A percentile compares a stretch with the other conserved stretches of the same genome.
Conservation (phyloP, 345 rosid genomes). For the Schrenkiella parvula region DNA sequence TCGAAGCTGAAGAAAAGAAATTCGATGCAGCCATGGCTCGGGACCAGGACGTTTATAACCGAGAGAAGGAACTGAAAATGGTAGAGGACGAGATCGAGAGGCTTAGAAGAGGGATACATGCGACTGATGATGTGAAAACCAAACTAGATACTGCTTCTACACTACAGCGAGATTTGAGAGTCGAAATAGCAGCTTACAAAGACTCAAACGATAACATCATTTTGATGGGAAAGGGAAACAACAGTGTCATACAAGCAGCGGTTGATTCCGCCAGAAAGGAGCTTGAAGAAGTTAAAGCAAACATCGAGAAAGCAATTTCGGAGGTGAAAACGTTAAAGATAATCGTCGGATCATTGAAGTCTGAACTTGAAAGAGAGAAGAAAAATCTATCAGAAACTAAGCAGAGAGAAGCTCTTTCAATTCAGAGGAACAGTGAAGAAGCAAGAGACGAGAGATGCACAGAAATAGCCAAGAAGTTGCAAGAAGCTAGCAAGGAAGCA, state of each 20-base stretch:
- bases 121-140: slow-evolving; percentile 66
- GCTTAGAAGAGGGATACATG: slow-evolving; percentile 57
- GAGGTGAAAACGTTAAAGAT: slow-evolving; percentile 75
- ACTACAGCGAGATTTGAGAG: slow-evolving; percentile 62
- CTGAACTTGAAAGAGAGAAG: slow-evolving; percentile 65
- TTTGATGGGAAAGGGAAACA: slow-evolving; percentile 41
- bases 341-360: slow-evolving; percentile 56
- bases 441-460: slow-evolving; percentile 49
- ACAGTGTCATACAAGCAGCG: slow-evolving; percentile 48
- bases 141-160: slow-evolving; percentile 61
- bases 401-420: slow-evolving; percentile 52
- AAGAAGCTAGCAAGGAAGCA: slow-evolving; percentile 60
- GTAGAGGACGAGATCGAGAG: slow-evolving; percentile 78
- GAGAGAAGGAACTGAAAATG: slow-evolving; percentile 79
- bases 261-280: slow-evolving; percentile 75
- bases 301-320: slow-evolving; percentile 63
- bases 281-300: slow-evolving; percentile 71
- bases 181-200: slow-evolving; percentile 68
- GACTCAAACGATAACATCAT: slow-evolving; percentile 31
- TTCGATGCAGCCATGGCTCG: slow-evolving; percentile 64
- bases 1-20: slow-evolving; percentile 85
- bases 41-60: slow-evolving; percentile 66
- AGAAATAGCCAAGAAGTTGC: slow-evolving; percentile 64
- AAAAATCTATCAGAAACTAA: slow-evolving; percentile 43
- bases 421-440: slow-evolving; percentile 62